phyloP scores from a whole-genome alignment of 768 basidiomycete genomes.

The Pisolithus marmoratus region DNA sequence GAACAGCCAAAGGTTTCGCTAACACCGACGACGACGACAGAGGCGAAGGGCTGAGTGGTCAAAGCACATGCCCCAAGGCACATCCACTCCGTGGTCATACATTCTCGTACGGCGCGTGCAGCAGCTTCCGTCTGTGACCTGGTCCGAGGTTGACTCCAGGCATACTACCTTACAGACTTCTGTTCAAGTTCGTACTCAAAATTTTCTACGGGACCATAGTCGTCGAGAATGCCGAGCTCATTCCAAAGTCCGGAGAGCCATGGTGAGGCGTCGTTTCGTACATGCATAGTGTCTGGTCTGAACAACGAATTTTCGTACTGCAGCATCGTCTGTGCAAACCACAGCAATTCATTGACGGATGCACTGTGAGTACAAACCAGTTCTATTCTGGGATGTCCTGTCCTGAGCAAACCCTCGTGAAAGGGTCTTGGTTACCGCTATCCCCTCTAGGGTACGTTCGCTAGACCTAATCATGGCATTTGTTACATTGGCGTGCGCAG shows the following conservation, averaged over 20 bases:
- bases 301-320: neutral
- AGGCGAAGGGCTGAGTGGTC: neutral
- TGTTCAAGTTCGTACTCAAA: conserved; percentile 81
- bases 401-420: neutral
- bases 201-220: conserved; percentile 90
- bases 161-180: conserved; percentile 34
- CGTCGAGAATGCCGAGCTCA: conserved; percentile 66
- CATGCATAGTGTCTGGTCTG: neutral
- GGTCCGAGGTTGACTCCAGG: neutral
- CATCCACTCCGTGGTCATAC: conserved; percentile 59
- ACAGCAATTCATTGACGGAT: conserved; percentile 82
- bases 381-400: neutral
- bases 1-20: neutral
- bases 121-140: neutral
- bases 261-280: conserved; percentile 41
- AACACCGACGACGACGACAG: conserved; percentile 5
- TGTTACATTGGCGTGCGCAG: conserved; percentile 29
- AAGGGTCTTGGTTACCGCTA: conserved; percentile 68
- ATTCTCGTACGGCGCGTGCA: conserved; percentile 53
- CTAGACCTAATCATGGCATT: neutral
- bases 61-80: conserved; percentile 31
- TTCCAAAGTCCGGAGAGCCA: conserved; percentile 69
- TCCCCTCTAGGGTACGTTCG: conserved; percentile 55
- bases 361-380: conserved; percentile 53
- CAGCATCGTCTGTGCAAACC: conserved; percentile 83